Evolutionary conservation across 108 stramenopile genomes (phyloP), one percentile per base, ranked within the genome.

Genomic region (Skeletonema potamos): DNA sequence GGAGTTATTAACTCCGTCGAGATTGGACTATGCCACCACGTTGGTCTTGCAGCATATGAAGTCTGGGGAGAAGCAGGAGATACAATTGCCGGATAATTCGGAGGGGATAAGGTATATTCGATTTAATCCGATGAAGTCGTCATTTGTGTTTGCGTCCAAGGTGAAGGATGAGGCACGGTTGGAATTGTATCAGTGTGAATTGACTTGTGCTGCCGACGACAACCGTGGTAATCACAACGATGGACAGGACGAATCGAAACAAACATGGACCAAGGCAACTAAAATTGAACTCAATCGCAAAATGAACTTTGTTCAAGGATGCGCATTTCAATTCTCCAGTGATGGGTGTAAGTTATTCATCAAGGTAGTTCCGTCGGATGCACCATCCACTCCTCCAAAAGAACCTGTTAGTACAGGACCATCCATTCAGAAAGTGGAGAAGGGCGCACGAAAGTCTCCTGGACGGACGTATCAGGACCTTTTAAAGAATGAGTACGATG

Each of bases 391-490:
- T 27, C 77, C 70, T 7, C 70, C 77, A 8, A 0, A 33, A 11
- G 58, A 65, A 48, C 76, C 77, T 7, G 0, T 68, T 0, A 79
- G 69, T 32, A 68, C 70, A 6, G 77, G 77, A 26, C 77, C 77
- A 4, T 13, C 70, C 1, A 79, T 79, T 20, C 77, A 79, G 62
- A 27, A 27, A 3, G 77, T 79, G 0, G 28, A 59, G n/a, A 61
- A 36, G 34, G 64, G 66, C 39, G 77, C 77, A 41, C 27, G 70
- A 6, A 79, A 72, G 22, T 70, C 77, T 13, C 70, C 77, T 0
- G 77, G 77, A 20, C 66, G 77, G 77, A 79, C 77, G 26, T 79
- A 79, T 67, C 77, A 79, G 43, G 77, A 79, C 57, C 32, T 79
- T 29, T 37, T 79, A 0, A 79, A 79, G 69, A 79, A 79, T 54